Conservation (phyloP, 2,329 filamentous ascomycete species). For the Neophaeococcomyces mojaviensis region DNA sequence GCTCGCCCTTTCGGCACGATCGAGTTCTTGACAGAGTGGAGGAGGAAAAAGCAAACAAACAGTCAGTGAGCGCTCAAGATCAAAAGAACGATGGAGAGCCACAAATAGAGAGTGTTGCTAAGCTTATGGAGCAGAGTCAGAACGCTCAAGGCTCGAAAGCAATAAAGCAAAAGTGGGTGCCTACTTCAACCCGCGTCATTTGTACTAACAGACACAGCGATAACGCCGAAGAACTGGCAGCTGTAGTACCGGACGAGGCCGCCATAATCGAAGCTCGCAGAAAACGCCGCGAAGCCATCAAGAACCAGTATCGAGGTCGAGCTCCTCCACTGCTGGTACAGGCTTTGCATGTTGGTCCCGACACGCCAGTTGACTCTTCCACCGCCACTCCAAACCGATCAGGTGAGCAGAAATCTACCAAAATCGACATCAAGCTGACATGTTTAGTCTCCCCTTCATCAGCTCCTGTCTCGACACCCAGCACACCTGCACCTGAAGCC, state of each 20-base stretch:
- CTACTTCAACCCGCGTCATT: slow-evolving; percentile 9
- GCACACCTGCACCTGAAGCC: slow-evolving; percentile 39
- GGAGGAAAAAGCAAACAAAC: not conserved
- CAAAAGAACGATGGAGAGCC: slow-evolving; percentile 49
- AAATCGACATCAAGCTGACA: not conserved
- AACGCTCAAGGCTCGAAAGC: slow-evolving; percentile 16
- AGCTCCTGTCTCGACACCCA: slow-evolving; percentile 35
- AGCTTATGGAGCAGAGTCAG: slow-evolving; percentile 2
- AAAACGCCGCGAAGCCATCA: slow-evolving; percentile 73
- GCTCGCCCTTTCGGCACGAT: slow-evolving; percentile 36
- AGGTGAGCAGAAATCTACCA: slow-evolving; percentile 28
- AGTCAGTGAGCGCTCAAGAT: slow-evolving; percentile 58
- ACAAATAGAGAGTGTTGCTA: slow-evolving; percentile 22
- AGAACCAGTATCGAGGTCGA: slow-evolving; percentile 68
- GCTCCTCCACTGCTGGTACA: slow-evolving; percentile 68
- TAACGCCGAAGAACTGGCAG: slow-evolving; percentile 9
- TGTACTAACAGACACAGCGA: slow-evolving; percentile 2
- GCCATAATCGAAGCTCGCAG: slow-evolving; percentile 78
- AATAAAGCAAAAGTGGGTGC: slow-evolving; percentile 37
- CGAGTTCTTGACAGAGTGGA: not conserved
- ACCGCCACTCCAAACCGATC: slow-evolving; percentile 24
- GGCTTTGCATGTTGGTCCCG: slow-evolving; percentile 56
- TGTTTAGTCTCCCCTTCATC: slow-evolving; percentile 10
- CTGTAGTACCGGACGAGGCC: slow-evolving; percentile 65
- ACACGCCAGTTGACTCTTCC: slow-evolving; percentile 44